Evolutionary conservation across 2,329 filamentous ascomycete genomes (phyloP), one percentile per base, ranked within the genome.

Genomic region (Colletotrichum sp.): DNA sequence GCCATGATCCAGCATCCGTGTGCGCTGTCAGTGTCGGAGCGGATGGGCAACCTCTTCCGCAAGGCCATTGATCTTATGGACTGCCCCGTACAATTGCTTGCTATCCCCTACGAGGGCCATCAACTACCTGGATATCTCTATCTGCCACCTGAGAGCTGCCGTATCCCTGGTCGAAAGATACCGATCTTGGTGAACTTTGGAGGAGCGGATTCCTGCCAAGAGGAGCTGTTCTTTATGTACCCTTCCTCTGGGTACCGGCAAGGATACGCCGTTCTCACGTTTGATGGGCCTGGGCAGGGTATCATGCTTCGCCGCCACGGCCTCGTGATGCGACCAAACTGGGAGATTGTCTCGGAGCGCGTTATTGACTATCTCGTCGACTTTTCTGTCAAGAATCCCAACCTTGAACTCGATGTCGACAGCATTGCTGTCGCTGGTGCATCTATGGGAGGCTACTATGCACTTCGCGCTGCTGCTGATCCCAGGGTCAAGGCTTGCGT

Each of bases 271-370:
- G 82, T 85, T 2, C 69, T 89, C 7, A 87, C 82, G 0, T 87
- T 88, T 52, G 87, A 89, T 3, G 87, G 87, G 0, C 88, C 88
- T 0, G 87, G 87, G 1, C 87, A 89, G 72, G 87, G 87, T 0
- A 78, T 86, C 6, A 75, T 82, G 5, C 80, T 87, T 0, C 79
- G 80, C 2, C 77, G 78, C 0, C 70, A 84, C 32, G 77, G 79
- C 44, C 36, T 84, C 6, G 68, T 55, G 2, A 79, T 87, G 75
- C 81, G 84, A 0, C 83, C 83, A 0, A 85, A 87, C 76, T 87
- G 83, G 80, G 86, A 88, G 59, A 66, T 77, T 1, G 85, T 87
- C 5, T 78, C 78, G 3, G 66, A 70, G 15, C 36, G 68, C 3
- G 84, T 87, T 4, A 57, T 88, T 1, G 81, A 86, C 66, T 78